phyloP scores from a whole-genome alignment of 164 flowering plant species.

The Amborella trichopoda region DNA sequence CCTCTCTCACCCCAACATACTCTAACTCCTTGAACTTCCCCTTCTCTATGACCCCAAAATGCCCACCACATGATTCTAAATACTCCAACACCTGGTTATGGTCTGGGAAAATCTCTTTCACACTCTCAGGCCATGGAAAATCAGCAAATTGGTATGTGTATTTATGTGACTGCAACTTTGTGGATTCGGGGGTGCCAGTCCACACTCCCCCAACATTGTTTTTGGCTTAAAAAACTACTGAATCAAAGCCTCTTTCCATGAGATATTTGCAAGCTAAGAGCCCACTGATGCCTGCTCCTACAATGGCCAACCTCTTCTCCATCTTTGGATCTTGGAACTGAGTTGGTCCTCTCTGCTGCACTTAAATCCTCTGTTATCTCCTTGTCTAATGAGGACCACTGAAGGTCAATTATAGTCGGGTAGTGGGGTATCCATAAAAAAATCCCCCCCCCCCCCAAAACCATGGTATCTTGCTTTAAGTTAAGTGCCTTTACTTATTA shows the following conservation, averaged over 20 bases:
- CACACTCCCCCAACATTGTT: slow-evolving; percentile 22
- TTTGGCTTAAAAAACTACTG: slow-evolving; percentile 26
- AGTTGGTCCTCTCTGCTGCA: no score
- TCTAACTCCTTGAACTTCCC: slow-evolving; percentile 26
- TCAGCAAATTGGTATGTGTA: slow-evolving; percentile 48
- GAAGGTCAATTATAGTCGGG: no score
- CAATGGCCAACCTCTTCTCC: slow-evolving; percentile 35
- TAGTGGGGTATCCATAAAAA: no score
- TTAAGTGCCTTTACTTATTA: no score
- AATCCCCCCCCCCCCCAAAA: no score
- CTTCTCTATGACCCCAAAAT: slow-evolving; percentile 18
- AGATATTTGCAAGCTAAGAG: slow-evolving; percentile 54
- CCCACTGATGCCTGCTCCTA: slow-evolving; percentile 73
- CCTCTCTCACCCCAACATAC: slow-evolving; percentile 17
- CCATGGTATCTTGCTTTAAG: no score
- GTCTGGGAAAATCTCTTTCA: slow-evolving; percentile 27
- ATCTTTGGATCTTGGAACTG: no score
- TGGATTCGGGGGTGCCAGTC: slow-evolving; percentile 30
- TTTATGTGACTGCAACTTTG: slow-evolving; percentile 43
- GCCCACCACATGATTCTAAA: slow-evolving; percentile 27
- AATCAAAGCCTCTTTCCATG: slow-evolving; percentile 30
- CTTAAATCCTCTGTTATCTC: no score
- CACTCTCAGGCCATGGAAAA: slow-evolving; percentile 50
- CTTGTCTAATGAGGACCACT: no score
- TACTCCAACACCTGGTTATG: slow-evolving; percentile 34